phyloP scores from a whole-genome alignment of 2,329 filamentous ascomycete genomes.

The Bipolaris bicolor region DNA sequence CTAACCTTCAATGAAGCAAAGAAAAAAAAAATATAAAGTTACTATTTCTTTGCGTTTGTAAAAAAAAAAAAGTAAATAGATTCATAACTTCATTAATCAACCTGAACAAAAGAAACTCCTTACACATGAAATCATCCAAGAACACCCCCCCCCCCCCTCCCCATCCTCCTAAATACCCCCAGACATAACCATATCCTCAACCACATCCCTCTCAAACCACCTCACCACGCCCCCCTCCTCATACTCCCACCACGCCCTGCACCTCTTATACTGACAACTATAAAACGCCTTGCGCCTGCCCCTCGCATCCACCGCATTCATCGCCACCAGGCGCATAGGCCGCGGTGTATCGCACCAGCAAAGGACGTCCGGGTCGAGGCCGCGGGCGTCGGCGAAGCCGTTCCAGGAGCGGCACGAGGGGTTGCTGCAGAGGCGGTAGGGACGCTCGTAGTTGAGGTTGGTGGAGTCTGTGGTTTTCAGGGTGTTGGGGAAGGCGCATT shows the following conservation, averaged over 20 bases:
- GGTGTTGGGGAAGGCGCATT: neutral
- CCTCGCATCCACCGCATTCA: neutral
- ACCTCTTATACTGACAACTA: constrained; percentile 11
- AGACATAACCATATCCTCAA: neutral
- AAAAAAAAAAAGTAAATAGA: too few relatives aligned
- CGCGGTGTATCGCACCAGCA: neutral
- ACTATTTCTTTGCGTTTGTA: too few relatives aligned
- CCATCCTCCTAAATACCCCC: neutral
- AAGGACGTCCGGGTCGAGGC: neutral
- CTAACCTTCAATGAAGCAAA: too few relatives aligned
- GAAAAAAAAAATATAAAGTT: too few relatives aligned
- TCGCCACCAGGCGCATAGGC: neutral
- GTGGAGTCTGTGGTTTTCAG: neutral
- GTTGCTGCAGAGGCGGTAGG: constrained; percentile 3
- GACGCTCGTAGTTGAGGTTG: constrained; percentile 2
- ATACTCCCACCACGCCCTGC: neutral
- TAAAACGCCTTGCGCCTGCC: constrained; percentile 5
- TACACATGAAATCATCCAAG: neutral
- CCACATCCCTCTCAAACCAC: neutral
- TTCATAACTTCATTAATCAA: too few relatives aligned
- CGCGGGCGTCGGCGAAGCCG: constrained; percentile 6
- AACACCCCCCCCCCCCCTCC: neutral
- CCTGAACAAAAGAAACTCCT: too few relatives aligned
- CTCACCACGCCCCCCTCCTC: neutral
- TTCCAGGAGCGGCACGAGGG: constrained; percentile 1